These are phyloP conservation scores for Leccinum proliferum DNA, from an alignment of 1,284 basidiomycete genomes.

Conservation along the genomic window DNA sequence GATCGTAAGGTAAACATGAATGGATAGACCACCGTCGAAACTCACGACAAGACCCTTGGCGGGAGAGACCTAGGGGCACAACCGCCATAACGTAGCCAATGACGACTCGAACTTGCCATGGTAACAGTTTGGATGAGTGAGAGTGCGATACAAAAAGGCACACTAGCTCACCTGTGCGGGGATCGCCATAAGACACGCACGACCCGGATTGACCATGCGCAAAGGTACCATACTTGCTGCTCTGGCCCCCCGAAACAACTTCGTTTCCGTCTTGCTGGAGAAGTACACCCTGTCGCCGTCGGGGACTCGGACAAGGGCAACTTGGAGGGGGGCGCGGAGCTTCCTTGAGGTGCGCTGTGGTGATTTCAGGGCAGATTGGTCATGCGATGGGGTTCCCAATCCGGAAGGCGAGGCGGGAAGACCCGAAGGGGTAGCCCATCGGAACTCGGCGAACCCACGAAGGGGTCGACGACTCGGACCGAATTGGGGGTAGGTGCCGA, in stretches of 20 bases:
- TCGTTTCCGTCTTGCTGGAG: slow-evolving; percentile 25
- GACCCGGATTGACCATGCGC: slow-evolving; percentile 11
- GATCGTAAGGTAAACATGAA: slow-evolving; percentile 8
- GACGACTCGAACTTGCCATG: slow-evolving; percentile 9
- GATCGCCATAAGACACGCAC: background rate
- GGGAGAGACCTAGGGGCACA: slow-evolving; percentile 19
- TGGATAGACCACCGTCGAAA: background rate
- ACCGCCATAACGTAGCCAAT: slow-evolving; percentile 14
- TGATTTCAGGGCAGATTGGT: too few relatives aligned
- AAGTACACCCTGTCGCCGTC: slow-evolving; percentile 11
- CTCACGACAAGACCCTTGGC: slow-evolving; percentile 22
- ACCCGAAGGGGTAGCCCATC: too few relatives aligned
- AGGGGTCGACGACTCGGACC: too few relatives aligned
- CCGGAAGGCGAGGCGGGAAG: too few relatives aligned
- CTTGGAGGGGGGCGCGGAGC: too few relatives aligned
- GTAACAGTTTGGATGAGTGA: background rate
- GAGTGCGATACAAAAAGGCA: background rate
- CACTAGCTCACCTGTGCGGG: slow-evolving; percentile 11
- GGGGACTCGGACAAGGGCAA: too few relatives aligned
- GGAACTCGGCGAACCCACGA: too few relatives aligned
- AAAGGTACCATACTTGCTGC: slow-evolving; percentile 69
- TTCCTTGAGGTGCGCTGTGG: too few relatives aligned
- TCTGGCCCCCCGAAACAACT: slow-evolving; percentile 14
- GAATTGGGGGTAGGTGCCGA: too few relatives aligned
- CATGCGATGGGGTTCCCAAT: too few relatives aligned